Conservation (phyloP, 345 rosid species). For the Dipteronia sinensis region DNA sequence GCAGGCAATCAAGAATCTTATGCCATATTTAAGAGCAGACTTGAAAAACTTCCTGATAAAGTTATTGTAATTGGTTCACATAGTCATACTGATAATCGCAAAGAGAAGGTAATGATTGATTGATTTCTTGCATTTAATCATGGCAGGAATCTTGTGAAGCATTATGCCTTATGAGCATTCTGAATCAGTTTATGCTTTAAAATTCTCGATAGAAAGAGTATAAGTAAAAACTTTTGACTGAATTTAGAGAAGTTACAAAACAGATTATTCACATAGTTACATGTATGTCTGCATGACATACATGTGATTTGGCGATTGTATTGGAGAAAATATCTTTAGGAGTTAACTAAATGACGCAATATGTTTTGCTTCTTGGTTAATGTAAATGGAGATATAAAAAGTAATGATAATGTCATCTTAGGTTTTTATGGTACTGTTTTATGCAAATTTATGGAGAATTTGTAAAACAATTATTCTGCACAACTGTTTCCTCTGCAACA, state of each 20-base stretch:
- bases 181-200: not conserved
- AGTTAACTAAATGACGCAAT: not conserved
- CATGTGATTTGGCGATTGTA: not conserved
- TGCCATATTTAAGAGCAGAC: conserved; percentile 61
- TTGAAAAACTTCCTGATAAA: conserved; percentile 79
- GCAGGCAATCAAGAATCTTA: conserved; percentile 68
- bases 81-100: conserved; percentile 63
- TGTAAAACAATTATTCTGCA: not conserved
- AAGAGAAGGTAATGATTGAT: conserved; percentile 69
- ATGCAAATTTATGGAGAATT: not conserved
- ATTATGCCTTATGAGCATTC: not conserved
- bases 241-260: not conserved
- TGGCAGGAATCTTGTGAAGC: not conserved
- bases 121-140: conserved; percentile 1
- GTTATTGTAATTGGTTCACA: conserved; percentile 80
- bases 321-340: not conserved
- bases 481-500: not conserved
- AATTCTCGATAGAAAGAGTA: not conserved
- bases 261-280: not conserved
- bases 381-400: not conserved
- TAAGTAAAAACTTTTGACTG: not conserved
- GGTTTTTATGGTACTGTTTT: not conserved
- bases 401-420: not conserved
- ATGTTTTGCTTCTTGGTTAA: not conserved
- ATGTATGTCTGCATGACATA: not conserved